Conservation (phyloP, 192 early-diverging fungal species). For the Backusella psychrophila region DNA sequence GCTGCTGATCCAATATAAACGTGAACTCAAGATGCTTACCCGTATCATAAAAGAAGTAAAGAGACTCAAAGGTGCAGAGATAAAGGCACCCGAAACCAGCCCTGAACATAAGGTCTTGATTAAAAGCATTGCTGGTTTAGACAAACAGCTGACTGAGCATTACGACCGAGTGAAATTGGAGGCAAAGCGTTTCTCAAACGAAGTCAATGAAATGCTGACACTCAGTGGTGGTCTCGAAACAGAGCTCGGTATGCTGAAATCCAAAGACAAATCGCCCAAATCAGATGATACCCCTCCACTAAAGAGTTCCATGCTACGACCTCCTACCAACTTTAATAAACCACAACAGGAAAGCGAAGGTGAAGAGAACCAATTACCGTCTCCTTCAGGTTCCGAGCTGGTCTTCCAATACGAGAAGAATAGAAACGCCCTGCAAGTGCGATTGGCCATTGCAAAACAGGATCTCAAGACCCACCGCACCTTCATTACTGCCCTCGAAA, state of each 20-base stretch:
- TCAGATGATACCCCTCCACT: neutral
- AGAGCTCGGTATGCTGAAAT: conserved; percentile 9
- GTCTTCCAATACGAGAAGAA: conserved; percentile 13
- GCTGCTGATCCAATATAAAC: neutral
- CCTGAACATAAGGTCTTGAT: conserved; percentile 2
- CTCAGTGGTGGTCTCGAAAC: neutral
- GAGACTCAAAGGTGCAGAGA: neutral
- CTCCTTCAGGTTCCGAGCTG: neutral
- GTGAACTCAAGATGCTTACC: conserved; percentile 8
- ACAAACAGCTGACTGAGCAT: conserved; percentile 7
- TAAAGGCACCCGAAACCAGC: neutral
- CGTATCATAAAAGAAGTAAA: conserved; percentile 1
- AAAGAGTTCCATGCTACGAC: neutral
- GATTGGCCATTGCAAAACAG: neutral
- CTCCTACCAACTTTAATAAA: conserved; percentile 11
- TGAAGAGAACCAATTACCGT: neutral
- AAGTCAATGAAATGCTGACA: neutral
- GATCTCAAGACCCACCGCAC: neutral
- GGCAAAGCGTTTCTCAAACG: conserved; percentile 12
- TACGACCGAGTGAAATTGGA: conserved; percentile 1
- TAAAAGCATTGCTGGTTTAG: neutral
- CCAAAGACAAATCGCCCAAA: neutral
- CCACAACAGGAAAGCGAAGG: neutral
- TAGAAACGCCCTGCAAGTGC: neutral
- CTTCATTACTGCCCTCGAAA: neutral